Percentiles rank a stretch among this genome's conserved stretches.
phyloP scores from a whole-genome alignment of 352 stramenopile genomes.

The Aphanomyces cochlioides region DNA sequence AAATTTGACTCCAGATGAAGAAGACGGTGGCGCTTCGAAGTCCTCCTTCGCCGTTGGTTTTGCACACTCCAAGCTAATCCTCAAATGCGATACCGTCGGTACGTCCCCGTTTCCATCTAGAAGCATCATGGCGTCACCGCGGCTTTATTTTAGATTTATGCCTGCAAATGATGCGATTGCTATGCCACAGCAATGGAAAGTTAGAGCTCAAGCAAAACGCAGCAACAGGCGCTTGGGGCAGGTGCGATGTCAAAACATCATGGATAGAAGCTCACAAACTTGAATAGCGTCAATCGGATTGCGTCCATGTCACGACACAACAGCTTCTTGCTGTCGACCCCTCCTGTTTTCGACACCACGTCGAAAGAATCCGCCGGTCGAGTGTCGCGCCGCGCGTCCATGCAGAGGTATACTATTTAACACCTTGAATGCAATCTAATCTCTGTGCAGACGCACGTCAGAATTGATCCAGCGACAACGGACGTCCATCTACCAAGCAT shows the following conservation, averaged over 20 bases:
- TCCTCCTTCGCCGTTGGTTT: conserved; percentile 19
- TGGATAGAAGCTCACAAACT: background rate
- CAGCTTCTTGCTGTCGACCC: conserved; percentile 69
- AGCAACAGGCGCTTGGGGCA: conserved; percentile 71
- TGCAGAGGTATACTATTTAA: conserved; percentile 53
- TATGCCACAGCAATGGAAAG: conserved; percentile 82
- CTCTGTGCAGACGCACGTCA: conserved; percentile 58
- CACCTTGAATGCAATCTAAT: background rate
- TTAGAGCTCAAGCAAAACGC: conserved; percentile 87
- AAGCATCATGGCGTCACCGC: background rate
- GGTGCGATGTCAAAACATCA: conserved; percentile 11
- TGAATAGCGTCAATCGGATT: conserved; percentile 74
- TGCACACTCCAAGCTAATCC: conserved; percentile 38
- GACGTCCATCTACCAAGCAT: conserved; percentile 15
- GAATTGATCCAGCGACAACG: conserved; percentile 52
- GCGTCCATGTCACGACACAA: conserved; percentile 78
- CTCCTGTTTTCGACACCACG: conserved; percentile 37
- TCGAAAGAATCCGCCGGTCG: conserved; percentile 33
- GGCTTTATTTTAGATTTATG: conserved; percentile 57
- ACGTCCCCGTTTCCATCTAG: conserved; percentile 19
- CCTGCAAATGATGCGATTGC: conserved; percentile 82
- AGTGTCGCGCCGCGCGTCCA: conserved; percentile 69
- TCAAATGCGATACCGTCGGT: conserved; percentile 82
- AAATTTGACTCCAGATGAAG: conserved; percentile 55
- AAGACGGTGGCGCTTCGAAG: conserved; percentile 33